These are phyloP conservation scores for Stentor coeruleus DNA, from an alignment of 73 alveolate species.

Conservation along the genomic window DNA sequence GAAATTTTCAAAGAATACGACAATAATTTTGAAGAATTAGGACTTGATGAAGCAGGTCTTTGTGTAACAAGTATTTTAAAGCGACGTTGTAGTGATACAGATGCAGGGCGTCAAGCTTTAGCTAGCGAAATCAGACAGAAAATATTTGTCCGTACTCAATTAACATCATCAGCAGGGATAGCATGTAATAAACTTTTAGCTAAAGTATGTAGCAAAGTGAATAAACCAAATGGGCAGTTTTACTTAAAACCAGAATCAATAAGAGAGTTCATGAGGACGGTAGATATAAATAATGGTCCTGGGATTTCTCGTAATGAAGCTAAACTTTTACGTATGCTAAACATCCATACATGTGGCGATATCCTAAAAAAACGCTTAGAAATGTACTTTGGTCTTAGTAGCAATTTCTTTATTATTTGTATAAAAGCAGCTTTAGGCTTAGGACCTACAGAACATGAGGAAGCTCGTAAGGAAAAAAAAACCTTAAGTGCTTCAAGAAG, in stretches of 20 bases:
- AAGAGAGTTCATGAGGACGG: slow-evolving; percentile 47
- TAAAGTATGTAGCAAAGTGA: slow-evolving; percentile 88
- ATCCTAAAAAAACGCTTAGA: slow-evolving; percentile 58
- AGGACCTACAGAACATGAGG: slow-evolving; percentile 61
- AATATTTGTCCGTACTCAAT: slow-evolving; percentile 69
- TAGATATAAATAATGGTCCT: slow-evolving; percentile 74
- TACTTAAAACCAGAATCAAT: slow-evolving; percentile 63
- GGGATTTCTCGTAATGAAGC: slow-evolving; percentile 78
- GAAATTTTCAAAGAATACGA: slow-evolving; percentile 77
- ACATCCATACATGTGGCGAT: slow-evolving; percentile 59
- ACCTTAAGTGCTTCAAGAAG: slow-evolving; percentile 48
- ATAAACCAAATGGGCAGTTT: slow-evolving; percentile 95
- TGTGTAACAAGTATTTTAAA: slow-evolving; percentile 82
- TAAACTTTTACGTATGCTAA: slow-evolving; percentile 49
- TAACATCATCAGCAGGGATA: slow-evolving; percentile 96
- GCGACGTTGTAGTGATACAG: slow-evolving; percentile 40
- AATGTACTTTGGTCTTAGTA: slow-evolving; percentile 40
- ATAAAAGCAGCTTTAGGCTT: slow-evolving; percentile 66
- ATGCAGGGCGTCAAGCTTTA: slow-evolving; percentile 78
- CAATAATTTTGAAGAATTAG: slow-evolving; percentile 78
- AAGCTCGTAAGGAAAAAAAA: slow-evolving; percentile 43
- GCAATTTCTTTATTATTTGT: slow-evolving; percentile 39
- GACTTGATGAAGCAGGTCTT: slow-evolving; percentile 94
- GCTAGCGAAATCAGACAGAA: slow-evolving; percentile 72
- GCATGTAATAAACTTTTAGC: slow-evolving; percentile 96